Evolutionary conservation across 306 rosid genomes (phyloP).

Genomic region (Vigna trinervia): DNA sequence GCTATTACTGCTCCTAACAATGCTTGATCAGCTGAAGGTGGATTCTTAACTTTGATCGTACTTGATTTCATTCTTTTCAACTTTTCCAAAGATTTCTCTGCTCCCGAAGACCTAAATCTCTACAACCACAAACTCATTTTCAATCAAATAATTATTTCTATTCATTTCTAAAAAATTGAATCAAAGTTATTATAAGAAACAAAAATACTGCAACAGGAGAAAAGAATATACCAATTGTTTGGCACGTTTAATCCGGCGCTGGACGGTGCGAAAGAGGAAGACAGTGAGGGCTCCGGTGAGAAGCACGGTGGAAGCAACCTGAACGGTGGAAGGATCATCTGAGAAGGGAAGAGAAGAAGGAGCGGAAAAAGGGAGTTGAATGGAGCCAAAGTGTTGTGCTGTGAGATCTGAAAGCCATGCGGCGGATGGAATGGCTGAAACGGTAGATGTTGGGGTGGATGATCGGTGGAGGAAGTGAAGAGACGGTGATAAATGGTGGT

Average conservation of each 20-base stretch:
- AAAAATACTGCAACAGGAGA: too few relatives aligned
- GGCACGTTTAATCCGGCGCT: constrained; percentile 69
- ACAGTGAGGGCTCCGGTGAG: constrained; percentile 65
- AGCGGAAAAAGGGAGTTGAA: constrained; percentile 50
- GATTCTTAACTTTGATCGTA: constrained; percentile 53
- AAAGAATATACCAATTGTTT: constrained; percentile 61
- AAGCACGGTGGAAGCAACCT: constrained; percentile 65
- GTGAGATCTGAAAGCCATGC: constrained; percentile 52
- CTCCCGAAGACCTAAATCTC: constrained; percentile 81
- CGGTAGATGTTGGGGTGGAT: constrained; percentile 9
- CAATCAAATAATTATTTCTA: too few relatives aligned
- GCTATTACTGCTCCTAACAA: constrained; percentile 78
- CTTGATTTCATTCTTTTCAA: constrained; percentile 60
- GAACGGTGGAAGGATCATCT: constrained; percentile 63
- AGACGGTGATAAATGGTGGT: constrained; percentile 1
- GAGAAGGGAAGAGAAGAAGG: constrained; percentile 46
- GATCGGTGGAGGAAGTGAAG: constrained; percentile 44
- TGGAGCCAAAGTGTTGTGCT: constrained; percentile 52
- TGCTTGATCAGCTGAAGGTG: constrained; percentile 75
- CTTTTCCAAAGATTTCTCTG: constrained; percentile 59
- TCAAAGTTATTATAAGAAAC: too few relatives aligned
- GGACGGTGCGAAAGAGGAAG: constrained; percentile 68
- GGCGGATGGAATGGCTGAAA: constrained; percentile 46
- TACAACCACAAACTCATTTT: constrained; percentile 36
- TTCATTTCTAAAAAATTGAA: too few relatives aligned